Evolutionary conservation across 495 filamentous ascomycete species (phyloP), one percentile per base, ranked within the genome.

Genomic region (Tetracladium setigerum): DNA sequence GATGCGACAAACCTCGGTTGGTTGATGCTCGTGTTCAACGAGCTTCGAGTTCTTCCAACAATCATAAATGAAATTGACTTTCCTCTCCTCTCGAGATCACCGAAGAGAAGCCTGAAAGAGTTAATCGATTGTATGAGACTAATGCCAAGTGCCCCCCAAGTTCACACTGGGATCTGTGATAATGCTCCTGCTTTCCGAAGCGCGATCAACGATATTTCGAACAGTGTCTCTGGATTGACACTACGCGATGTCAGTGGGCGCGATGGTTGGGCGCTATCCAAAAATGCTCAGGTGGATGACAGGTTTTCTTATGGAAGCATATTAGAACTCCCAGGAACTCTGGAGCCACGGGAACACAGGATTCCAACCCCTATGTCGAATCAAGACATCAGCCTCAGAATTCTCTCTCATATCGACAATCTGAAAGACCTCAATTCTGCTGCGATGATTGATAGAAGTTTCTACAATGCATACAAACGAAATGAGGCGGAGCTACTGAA

Each of bases 1-100:
- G 67, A 71, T 48, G 64, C 65, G 0, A 58, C 57, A 18, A 71
- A 71, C 47, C 54, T 71, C 1, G 67, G 67, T 11, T 71, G 66
- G 66, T 48, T 66, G 33, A 62, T 71, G 62, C 57, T 66, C 8
- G 53, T 62, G 8, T 63, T 59, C 46, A 61, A 62, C 50, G 62
- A 68, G 34, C 44, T 68, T 3, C 52, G 54, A 18, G 45, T 71
- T 7, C 52, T 71, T 1, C 40, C 55, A 1, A 43, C 38, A 11
- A 45, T 55, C 8, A 52, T 55, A 13, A 53, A 45, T 13, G 42
- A 47, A 22, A 49, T 59, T 18, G 40, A 58, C 18, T 50, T 57
- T 22, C 46, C 44, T 15, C 16, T 49, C 18, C 36, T 41, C 12
- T 31, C 47, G n/a, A 39, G 9, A 30, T 22, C 48, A 11, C 49